These are phyloP conservation scores for Withania somnifera DNA, from an alignment of 305 asterid species.

Conservation along the genomic window DNA sequence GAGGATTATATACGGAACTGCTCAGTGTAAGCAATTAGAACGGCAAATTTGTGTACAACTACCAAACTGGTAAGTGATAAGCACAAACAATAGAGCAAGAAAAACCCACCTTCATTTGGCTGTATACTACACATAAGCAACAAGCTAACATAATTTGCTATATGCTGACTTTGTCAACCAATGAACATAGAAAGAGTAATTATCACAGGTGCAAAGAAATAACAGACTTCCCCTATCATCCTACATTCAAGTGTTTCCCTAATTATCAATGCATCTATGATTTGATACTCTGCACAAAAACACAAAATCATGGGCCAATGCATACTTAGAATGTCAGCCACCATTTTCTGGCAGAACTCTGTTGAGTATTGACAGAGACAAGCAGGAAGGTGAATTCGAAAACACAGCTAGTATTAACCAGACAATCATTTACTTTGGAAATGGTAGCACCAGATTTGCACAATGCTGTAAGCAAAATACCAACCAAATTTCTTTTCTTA, in stretches of 20 bases:
- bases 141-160: background rate
- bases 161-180: background rate
- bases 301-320: background rate
- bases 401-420: background rate
- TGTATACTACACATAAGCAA: background rate
- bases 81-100: background rate
- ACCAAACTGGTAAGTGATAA: background rate
- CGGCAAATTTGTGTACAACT: background rate
- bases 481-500: background rate
- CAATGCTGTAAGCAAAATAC: background rate
- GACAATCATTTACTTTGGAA: background rate
- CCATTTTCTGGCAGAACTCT: background rate
- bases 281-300: background rate
- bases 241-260: background rate
- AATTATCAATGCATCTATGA: background rate
- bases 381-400: background rate
- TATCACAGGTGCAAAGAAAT: background rate
- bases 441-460: background rate
- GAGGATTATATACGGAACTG: background rate
- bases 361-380: background rate
- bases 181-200: background rate
- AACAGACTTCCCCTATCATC: background rate
- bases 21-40: background rate
- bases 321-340: background rate
- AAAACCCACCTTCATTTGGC: background rate